Conservation (phyloP, 2,329 filamentous ascomycete species). For the Achaetomium macrosporum region DNA sequence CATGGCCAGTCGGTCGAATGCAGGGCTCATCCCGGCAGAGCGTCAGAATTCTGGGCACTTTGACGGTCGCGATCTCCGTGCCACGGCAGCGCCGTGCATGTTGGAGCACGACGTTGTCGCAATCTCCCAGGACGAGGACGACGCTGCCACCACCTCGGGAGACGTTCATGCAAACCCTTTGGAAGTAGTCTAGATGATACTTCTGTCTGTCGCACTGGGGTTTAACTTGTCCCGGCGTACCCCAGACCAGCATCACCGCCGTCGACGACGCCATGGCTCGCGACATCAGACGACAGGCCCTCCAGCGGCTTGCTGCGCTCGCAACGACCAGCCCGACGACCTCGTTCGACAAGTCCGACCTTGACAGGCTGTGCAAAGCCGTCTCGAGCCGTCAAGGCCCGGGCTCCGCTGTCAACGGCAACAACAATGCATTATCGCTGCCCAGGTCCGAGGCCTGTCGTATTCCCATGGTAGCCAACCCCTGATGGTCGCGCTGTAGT, state of each 20-base stretch:
- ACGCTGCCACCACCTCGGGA: neutral
- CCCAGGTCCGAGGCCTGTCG: slow-evolving; percentile 40
- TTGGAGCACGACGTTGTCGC: neutral
- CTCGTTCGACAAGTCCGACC: slow-evolving; percentile 56
- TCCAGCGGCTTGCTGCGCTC: slow-evolving; percentile 60
- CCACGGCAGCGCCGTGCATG: neutral
- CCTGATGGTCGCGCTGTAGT: neutral
- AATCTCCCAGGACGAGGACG: neutral
- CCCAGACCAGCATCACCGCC: neutral
- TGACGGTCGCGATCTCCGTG: neutral
- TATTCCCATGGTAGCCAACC: slow-evolving; percentile 54
- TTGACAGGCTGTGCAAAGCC: slow-evolving; percentile 56
- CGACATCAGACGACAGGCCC: slow-evolving; percentile 55
- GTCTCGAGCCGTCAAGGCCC: slow-evolving; percentile 43
- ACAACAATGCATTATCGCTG: slow-evolving; percentile 27
- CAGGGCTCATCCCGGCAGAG: neutral
- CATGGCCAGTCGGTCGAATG: neutral
- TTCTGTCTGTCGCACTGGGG: neutral
- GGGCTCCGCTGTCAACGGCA: slow-evolving; percentile 43
- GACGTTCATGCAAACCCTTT: neutral
- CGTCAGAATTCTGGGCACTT: neutral
- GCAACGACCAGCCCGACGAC: slow-evolving; percentile 50
- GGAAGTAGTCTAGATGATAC: neutral
- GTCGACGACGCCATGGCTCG: slow-evolving; percentile 38
- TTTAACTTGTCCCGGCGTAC: neutral